Evolutionary conservation across 108 stramenopile genomes (phyloP), one percentile per base, ranked within the genome.

Genomic region (Skeletonema menzelii): DNA sequence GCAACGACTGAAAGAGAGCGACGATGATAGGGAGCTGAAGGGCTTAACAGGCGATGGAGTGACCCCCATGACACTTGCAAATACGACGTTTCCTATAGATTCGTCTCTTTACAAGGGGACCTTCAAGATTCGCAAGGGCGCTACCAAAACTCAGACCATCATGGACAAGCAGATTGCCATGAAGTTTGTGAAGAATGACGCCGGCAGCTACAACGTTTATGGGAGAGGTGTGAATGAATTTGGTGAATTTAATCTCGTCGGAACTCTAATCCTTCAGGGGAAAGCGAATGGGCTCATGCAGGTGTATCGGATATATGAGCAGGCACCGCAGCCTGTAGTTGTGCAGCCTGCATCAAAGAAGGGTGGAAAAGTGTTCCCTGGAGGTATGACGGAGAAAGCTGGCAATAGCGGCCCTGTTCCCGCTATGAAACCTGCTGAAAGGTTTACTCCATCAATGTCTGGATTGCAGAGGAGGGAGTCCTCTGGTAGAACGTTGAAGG

Each of bases 221-320:
- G 93, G 91, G 22, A 87, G 84, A 74, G 93, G 93, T n/a, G 66
- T 85, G n/a, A 90, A 91, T 47, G 63, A 69, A n/a, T 89, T 89
- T 56, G 92, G 92, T 0, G 70, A 62, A 34, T 93, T 91, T 67
- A 75, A 83, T 62, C 67, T 91, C 20, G 44, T 84, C 5, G 92
- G 92, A 11, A 91, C 86, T 2, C 74, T 91, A 40, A 82, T 93
- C 28, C 65, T 85, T 53, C 84, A 75, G 32, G 88, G 92, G 27
- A 82, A 85, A 56, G 83, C 69, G 2, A 85, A 85, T 60, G 94
- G 94, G 57, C 90, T 85, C 24, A 82, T 95, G 24, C 88, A 91
- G 62, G 79, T 95, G 5, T 95, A 90, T 59, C 76, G 91, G 24
- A 87, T 87, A 24, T 95, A 95, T 70, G 88, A 83, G 8, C 42